phyloP scores from a whole-genome alignment of 2,329 filamentous ascomycete genomes.

The Claviceps humidiphila region DNA sequence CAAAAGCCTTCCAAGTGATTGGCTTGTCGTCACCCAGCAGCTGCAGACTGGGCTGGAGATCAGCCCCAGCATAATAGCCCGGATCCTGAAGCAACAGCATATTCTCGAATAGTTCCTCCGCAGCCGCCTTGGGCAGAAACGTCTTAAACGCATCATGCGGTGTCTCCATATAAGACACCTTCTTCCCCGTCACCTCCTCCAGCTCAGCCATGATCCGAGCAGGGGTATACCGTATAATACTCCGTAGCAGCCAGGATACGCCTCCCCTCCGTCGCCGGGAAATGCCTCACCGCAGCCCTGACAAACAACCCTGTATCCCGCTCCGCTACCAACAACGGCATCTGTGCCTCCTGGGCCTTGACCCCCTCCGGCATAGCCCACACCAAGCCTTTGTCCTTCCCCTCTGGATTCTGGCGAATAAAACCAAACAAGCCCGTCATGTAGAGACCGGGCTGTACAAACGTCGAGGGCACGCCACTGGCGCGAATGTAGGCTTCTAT shows the following conservation, averaged over 20 bases:
- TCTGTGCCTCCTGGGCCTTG: conserved; percentile 16
- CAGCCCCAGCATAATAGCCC: conserved; percentile 26
- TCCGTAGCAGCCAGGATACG: conserved; percentile 22
- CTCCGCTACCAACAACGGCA: conserved; percentile 25
- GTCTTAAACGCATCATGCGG: conserved; percentile 22
- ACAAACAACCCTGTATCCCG: conserved; percentile 28
- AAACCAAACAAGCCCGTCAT: conserved; percentile 34
- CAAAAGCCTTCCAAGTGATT: conserved; percentile 24
- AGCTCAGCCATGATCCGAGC: conserved; percentile 20
- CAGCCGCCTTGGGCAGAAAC: conserved; percentile 15
- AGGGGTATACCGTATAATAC: conserved; percentile 24
- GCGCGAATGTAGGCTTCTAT: conserved; percentile 43
- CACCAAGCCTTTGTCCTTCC: conserved; percentile 16
- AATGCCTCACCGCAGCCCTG: conserved; percentile 19
- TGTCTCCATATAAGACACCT: conserved; percentile 17
- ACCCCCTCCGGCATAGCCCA: conserved; percentile 15
- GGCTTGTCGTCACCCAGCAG: conserved; percentile 23
- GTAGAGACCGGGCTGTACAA: conserved; percentile 38
- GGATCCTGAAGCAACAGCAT: conserved; percentile 27
- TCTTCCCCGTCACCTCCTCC: conserved; percentile 21
- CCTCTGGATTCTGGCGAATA: conserved; percentile 12
- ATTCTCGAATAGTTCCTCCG: conserved; percentile 28
- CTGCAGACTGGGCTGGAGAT: conserved; percentile 17
- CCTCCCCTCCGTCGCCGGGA: conserved; percentile 20
- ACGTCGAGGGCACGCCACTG: conserved; percentile 34